phyloP scores from a whole-genome alignment of 2,329 filamentous ascomycete genomes.

The Apiospora saccharicola region DNA sequence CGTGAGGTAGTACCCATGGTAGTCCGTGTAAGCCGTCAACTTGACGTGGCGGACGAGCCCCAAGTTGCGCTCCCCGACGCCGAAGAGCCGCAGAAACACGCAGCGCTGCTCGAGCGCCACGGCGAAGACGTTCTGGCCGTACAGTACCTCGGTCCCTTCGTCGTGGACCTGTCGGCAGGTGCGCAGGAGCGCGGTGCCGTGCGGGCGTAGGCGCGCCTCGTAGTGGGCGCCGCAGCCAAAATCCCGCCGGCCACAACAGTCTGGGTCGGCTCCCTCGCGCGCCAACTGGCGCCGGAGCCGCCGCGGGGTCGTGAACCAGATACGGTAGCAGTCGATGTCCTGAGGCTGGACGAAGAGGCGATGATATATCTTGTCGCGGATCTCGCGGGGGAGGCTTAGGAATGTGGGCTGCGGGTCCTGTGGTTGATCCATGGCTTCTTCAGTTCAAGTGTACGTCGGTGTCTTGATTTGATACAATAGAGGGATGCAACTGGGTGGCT shows the following conservation, averaged over 20 bases:
- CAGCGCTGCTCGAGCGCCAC: constrained; percentile 25
- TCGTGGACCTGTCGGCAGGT: not conserved
- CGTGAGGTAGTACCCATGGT: constrained; percentile 23
- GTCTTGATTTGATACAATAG: not conserved
- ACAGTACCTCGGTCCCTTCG: constrained; percentile 28
- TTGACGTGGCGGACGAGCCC: constrained; percentile 23
- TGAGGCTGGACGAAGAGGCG: not conserved
- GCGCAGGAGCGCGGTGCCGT: not conserved
- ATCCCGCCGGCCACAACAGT: not conserved
- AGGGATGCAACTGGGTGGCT: not conserved
- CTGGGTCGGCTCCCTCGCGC: not conserved
- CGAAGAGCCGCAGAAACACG: constrained; percentile 26
- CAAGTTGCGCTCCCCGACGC: constrained; percentile 27
- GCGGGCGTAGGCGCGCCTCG: not conserved
- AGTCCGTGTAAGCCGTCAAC: constrained; percentile 22
- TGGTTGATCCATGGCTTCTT: not conserved
- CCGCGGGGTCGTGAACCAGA: not conserved
- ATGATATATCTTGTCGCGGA: not conserved
- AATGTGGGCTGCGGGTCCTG: not conserved
- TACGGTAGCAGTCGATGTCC: not conserved
- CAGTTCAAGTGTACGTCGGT: not conserved
- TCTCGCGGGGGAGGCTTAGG: not conserved
- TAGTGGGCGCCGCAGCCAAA: not conserved
- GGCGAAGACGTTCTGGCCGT: constrained; percentile 27
- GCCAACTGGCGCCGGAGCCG: not conserved